Evolutionary conservation across 169 alveolate genomes (phyloP).

Genomic region (Cryptosporidium ubiquitum): DNA sequence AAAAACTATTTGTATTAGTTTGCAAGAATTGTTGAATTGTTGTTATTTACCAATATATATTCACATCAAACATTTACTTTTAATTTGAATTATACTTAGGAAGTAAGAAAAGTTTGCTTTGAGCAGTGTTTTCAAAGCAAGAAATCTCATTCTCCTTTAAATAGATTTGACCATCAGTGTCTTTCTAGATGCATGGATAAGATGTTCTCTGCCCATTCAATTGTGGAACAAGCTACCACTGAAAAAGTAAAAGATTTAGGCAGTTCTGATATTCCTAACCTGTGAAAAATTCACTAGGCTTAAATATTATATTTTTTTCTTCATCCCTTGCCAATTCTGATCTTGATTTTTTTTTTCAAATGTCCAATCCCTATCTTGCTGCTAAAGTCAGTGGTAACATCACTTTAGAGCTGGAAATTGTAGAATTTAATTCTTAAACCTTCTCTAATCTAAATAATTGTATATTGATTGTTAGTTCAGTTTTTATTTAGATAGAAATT

Average conservation of each 20-base stretch:
- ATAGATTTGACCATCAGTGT: conserved; percentile 37
- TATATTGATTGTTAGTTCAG: too few species aligned
- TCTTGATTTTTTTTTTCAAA: too few species aligned
- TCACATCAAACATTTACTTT: not conserved
- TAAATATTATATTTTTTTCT: too few species aligned
- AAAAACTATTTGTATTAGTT: too few species aligned
- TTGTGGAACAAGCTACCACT: conserved; percentile 37
- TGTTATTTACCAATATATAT: not conserved
- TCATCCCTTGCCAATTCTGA: too few species aligned
- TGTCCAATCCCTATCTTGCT: not conserved
- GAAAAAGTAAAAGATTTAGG: conserved; percentile 15
- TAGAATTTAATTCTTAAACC: too few species aligned
- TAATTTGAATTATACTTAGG: conserved; percentile 3
- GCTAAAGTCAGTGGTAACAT: not conserved
- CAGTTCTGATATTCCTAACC: not conserved
- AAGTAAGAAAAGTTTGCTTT: conserved; percentile 56
- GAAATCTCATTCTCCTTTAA: conserved; percentile 45
- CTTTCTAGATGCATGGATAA: conserved; percentile 69
- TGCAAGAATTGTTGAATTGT: not conserved
- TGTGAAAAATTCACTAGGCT: not conserved
- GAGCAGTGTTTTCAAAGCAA: conserved; percentile 39
- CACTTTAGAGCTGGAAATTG: not conserved
- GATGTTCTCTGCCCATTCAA: conserved; percentile 39
- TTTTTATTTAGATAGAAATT: too few species aligned
- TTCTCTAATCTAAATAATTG: too few species aligned